phyloP scores from a whole-genome alignment of 2,329 filamentous ascomycete species.

The Exophiala mesophila region DNA sequence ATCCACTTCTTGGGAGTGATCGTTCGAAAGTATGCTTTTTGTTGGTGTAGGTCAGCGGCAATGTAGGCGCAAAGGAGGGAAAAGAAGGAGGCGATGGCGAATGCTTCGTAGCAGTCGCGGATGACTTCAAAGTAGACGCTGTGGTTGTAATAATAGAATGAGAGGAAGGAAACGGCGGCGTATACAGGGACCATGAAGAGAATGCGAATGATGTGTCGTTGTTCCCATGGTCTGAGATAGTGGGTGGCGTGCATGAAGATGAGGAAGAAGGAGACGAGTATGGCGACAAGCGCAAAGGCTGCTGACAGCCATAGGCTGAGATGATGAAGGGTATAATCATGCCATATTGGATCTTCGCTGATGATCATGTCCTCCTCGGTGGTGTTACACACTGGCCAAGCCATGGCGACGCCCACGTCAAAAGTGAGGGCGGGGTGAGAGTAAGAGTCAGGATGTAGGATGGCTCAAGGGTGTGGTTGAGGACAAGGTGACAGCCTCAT shows the following conservation, averaged over 20 bases:
- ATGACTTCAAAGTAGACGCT: conserved; percentile 77
- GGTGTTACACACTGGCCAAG: conserved; percentile 47
- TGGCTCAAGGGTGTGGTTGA: no score
- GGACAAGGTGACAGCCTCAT: no score
- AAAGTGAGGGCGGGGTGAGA: no score
- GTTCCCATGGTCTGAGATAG: conserved; percentile 56
- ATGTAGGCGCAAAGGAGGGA: conserved; percentile 75
- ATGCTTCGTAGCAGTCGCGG: conserved; percentile 82
- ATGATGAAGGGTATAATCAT: conserved; percentile 52
- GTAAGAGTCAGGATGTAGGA: no score
- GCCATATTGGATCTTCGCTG: conserved; percentile 45
- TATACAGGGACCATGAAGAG: conserved; percentile 85
- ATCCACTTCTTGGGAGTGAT: conserved; percentile 69
- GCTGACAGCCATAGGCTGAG: conserved; percentile 52
- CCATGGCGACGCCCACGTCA: no score
- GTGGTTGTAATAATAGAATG: conserved; percentile 68
- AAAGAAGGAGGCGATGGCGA: conserved; percentile 84
- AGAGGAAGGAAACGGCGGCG: conserved; percentile 66
- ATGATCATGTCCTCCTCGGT: conserved; percentile 45
- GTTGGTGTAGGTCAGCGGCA: conserved; percentile 68
- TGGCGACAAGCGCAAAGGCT: conserved; percentile 49
- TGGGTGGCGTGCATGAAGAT: conserved; percentile 56
- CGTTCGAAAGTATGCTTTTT: conserved; percentile 74
- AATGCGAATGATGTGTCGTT: conserved; percentile 74
- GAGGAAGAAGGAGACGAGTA: conserved; percentile 48